Evolutionary conservation across 1,139 yeast species (phyloP), one percentile per base, ranked within the genome.

Genomic region (Geotrichum carabidarum): DNA sequence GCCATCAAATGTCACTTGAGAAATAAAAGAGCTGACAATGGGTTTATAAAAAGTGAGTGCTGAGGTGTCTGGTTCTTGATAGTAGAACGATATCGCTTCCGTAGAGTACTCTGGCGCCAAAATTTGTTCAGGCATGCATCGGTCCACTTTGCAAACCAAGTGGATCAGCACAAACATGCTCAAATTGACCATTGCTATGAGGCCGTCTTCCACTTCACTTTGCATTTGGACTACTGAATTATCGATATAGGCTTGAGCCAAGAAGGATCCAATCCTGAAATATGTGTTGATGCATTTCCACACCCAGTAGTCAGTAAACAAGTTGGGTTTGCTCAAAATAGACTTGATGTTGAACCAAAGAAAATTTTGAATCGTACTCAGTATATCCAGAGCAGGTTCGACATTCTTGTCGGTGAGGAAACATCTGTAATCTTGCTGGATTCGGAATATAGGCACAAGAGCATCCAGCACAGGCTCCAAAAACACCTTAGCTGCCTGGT

Each of bases 381-480:
- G 15, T 18, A 48, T n/a, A 15, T 36, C 49, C 40, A 45, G 8
- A 12, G 31, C 49, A 8, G 34, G 12, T 4, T 8, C 32, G n/a
- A 18, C 12, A n/a, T 35, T 22, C 7, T 34, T 14, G 11, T 14
- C 11, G 2, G 15, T 37, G 17, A n/a, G 15, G 7, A 45, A 11
- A 17, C 40, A 35, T 15, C 41, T 9, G 14, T 35, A 17, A 14
- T 45, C 49, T 5, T n/a, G 18, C 17, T 45, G 49, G n/a, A 45
- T 22, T 9, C 44, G 43, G 42, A 48, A 53, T 1, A 53, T 32
- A 4, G 30, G n/a, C 11, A 30, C 38, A 14, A 44, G 32, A 4
- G 56, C 48, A 17, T 38, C 44, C 37, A 53, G 27, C 18, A 53
- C 37, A 1, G 56, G 56, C 31, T 40, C 37, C 22, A 53, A 44